Evolutionary conservation across 2,329 filamentous ascomycete genomes (phyloP).

Genomic region (Fusarium dlaminii): DNA sequence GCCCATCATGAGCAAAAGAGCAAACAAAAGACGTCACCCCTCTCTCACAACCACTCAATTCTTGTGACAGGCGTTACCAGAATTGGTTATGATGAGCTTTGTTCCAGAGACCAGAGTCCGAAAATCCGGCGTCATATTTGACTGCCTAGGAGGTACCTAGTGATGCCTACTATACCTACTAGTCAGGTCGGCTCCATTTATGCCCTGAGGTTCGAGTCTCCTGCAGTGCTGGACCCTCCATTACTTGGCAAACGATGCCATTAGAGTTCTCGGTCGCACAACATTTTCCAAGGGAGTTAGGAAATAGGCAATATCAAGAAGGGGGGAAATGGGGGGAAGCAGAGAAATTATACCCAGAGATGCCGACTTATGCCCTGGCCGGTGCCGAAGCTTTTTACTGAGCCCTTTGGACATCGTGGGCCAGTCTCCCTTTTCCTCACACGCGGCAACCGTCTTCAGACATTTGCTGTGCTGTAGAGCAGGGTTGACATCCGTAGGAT

Average conservation of each 20-base stretch:
- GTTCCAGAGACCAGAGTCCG: not conserved
- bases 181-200: not conserved
- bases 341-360: conserved; percentile 8
- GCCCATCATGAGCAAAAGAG: conserved; percentile 25
- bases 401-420: not conserved
- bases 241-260: conserved; percentile 28
- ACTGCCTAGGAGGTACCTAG: not conserved
- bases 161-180: too few relatives aligned
- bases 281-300: not conserved
- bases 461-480: not conserved
- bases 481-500: conserved; percentile 6
- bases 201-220: not conserved
- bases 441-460: not conserved
- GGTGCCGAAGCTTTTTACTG: not conserved
- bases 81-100: conserved; percentile 1
- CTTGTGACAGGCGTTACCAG: conserved; percentile 1
- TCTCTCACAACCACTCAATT: conserved; percentile 7
- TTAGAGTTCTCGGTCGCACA: conserved; percentile 19
- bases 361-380: conserved; percentile 18
- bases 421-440: not conserved
- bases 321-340: too few relatives aligned
- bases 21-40: conserved; percentile 27
- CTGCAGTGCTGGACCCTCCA: not conserved
- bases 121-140: not conserved
- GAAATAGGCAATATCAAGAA: not conserved